Evolutionary conservation across 2,329 filamentous ascomycete genomes (phyloP), one percentile per base, ranked within the genome.

Genomic region (Daldinia sp.): DNA sequence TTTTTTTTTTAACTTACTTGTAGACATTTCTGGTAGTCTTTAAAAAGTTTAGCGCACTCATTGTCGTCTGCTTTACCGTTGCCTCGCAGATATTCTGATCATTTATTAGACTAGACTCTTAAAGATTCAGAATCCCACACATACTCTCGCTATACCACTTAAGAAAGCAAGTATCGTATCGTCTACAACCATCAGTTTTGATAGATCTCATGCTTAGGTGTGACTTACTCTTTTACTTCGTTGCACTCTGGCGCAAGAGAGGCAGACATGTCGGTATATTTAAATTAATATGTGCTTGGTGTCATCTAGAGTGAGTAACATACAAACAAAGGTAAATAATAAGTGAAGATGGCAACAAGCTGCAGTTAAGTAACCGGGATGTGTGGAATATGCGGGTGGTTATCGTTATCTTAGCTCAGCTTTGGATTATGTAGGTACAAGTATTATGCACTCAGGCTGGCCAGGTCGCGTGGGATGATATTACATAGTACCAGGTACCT

Each of bases 61-160:
- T 89, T 87, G 67, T 81, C 79, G 78, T 95, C 94, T 51, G 90
- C 90, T 44, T 90, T 92, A 46, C 94, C 92, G 66, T 91, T 91
- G 18, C 94, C 94, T 74, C 94, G 88, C 20, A 99, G 88, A 77
- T 97, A 99, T 81, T 98, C 96, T 96, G 72, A 4, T 73, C 3
- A 42, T 37, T 56, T 56, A 35, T 23, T 35, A 23, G 42, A 65
- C 42, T 61, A 44, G 30, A 37, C n/a, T 1, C 56, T 83, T 28
- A 68, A 58, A 18, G 20, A 28, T 56, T 37, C 28, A 37, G 18
- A 30, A 57, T 60, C 28, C 2, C 15, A 72, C 33, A 81, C 91
- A 66, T 85, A 98, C 96, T 98, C 82, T 99, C 96, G 78, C 94
- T 98, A 81, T 99, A 99, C 96, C 96, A 99, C 82, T 97, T 98